phyloP scores from a whole-genome alignment of 352 stramenopile species.

The Phytophthora colocasiae region DNA sequence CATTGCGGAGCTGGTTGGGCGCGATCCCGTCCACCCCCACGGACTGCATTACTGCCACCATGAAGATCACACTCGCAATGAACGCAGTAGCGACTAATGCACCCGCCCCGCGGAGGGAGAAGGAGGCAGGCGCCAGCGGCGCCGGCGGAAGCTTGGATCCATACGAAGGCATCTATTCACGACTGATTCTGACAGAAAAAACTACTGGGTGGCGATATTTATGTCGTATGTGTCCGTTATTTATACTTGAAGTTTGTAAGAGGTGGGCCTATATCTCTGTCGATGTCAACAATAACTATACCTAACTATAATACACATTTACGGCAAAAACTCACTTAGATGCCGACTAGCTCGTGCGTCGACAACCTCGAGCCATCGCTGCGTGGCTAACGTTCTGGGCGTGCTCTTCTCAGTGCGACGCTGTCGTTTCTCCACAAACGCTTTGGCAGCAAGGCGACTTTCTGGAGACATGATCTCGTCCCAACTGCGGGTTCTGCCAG shows the following conservation, averaged over 20 bases:
- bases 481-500: constrained; percentile 8
- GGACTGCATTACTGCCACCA: constrained; percentile 44
- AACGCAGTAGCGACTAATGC: constrained; percentile 38
- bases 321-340: not conserved
- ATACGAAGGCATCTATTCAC: constrained; percentile 21
- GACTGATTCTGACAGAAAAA: constrained; percentile 16
- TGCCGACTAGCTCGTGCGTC: constrained; percentile 27
- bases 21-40: constrained; percentile 29
- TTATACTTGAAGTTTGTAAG: constrained; percentile 9
- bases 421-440: constrained; percentile 73
- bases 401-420: constrained; percentile 56
- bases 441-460: constrained; percentile 60
- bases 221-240: constrained; percentile 9
- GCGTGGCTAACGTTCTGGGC: constrained; percentile 66
- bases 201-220: constrained; percentile 4
- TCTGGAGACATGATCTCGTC: constrained; percentile 55
- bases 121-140: constrained; percentile 31
- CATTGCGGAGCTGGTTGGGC: constrained; percentile 8
- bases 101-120: constrained; percentile 33
- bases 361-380: constrained; percentile 70
- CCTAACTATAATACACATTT: too few species aligned
- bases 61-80: constrained; percentile 44
- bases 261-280: not conserved
- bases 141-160: constrained; percentile 25
- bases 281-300: not conserved